phyloP scores from a whole-genome alignment of 768 basidiomycete genomes.

The Gloeostereum incarnatum region DNA sequence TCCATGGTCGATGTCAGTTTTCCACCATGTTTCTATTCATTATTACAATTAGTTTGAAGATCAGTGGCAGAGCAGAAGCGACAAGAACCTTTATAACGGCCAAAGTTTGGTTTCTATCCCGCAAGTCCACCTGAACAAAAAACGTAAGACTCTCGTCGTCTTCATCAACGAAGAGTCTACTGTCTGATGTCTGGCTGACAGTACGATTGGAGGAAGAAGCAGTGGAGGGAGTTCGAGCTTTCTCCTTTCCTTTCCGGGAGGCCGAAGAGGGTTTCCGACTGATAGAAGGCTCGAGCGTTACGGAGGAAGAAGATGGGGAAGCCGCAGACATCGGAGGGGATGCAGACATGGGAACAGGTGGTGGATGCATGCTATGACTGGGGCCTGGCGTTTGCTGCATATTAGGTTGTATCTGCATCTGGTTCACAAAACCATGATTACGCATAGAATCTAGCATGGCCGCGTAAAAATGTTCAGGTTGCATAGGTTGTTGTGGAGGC shows the following conservation, averaged over 20 bases:
- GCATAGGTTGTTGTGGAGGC: neutral
- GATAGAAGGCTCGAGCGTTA: neutral
- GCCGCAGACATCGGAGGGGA: neutral
- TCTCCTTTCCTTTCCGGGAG: conserved; percentile 9
- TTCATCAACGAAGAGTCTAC: neutral
- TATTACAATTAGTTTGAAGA: conserved; percentile 1
- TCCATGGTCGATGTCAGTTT: conserved; percentile 41
- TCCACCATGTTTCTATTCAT: conserved; percentile 65
- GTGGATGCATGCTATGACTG: neutral
- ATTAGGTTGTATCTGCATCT: conserved; percentile 1
- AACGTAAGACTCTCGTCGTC: conserved; percentile 38
- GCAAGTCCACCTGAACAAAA: conserved; percentile 62
- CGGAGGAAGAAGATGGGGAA: neutral
- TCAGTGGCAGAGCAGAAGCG: neutral
- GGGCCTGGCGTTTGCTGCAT: neutral
- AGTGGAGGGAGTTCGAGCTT: conserved; percentile 4
- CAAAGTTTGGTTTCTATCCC: conserved; percentile 39
- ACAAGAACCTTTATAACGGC: conserved; percentile 47
- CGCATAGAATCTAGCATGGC: neutral
- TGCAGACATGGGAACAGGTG: neutral
- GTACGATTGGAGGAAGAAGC: conserved; percentile 9
- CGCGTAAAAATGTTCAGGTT: neutral
- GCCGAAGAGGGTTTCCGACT: conserved; percentile 4
- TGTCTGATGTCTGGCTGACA: conserved; percentile 3
- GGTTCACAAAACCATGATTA: neutral